Evolutionary conservation across 257 asterid genomes (phyloP).

Genomic region (Thymus quinquecostatus): DNA sequence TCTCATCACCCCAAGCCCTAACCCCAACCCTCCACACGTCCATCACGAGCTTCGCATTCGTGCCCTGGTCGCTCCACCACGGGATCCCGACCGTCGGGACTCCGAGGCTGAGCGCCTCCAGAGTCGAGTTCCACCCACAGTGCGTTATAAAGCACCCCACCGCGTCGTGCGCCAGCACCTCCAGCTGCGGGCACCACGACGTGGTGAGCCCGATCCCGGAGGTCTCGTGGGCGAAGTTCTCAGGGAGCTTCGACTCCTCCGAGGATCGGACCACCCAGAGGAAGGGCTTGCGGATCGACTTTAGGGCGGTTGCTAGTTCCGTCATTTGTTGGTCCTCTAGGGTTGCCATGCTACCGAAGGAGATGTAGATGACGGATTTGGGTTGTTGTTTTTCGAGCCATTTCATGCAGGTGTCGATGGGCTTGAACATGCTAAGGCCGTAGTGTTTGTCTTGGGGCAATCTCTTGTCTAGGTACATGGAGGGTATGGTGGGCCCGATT

Average conservation of each 20-base stretch:
- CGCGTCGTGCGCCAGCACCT: constrained; percentile 33
- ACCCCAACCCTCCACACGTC: constrained; percentile 39
- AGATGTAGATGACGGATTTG: constrained; percentile 32
- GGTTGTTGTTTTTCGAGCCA: constrained; percentile 27
- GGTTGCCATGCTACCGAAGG: constrained; percentile 37
- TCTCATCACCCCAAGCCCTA: neutral
- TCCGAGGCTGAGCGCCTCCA: constrained; percentile 39
- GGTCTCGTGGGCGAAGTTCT: constrained; percentile 10
- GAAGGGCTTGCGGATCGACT: constrained; percentile 20
- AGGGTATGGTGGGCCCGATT: constrained; percentile 39
- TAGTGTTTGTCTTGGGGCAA: constrained; percentile 28
- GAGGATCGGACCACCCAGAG: constrained; percentile 41
- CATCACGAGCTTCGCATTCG: constrained; percentile 36
- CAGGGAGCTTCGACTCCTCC: constrained; percentile 34
- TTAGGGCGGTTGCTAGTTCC: constrained; percentile 31
- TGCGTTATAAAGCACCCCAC: constrained; percentile 38
- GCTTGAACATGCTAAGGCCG: constrained; percentile 31
- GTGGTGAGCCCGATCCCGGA: constrained; percentile 32
- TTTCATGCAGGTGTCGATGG: constrained; percentile 22
- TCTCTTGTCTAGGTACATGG: constrained; percentile 37
- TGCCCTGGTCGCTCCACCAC: constrained; percentile 37
- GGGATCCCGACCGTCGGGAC: constrained; percentile 43
- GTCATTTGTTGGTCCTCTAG: constrained; percentile 26
- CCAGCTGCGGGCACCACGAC: constrained; percentile 41
- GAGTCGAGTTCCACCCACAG: constrained; percentile 45